Evolutionary conservation across 2,329 filamentous ascomycete species (phyloP).

Genomic region (Sodiomyces alkalinus): DNA sequence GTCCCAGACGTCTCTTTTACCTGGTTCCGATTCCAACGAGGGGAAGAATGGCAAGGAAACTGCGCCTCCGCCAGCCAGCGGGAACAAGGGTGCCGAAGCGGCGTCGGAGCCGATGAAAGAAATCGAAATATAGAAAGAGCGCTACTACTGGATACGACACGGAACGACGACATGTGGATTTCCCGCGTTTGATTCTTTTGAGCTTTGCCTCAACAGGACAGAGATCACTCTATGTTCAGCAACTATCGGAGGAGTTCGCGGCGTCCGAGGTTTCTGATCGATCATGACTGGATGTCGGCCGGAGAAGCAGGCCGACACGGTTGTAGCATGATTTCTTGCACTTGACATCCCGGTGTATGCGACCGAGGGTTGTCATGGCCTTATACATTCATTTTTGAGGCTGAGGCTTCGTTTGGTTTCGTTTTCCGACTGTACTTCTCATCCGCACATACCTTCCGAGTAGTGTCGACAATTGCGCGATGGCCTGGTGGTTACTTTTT

Average conservation of each 20-base stretch:
- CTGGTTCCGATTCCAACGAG: conserved; percentile 18
- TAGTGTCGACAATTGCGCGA: too few relatives aligned
- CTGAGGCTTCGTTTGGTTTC: too few relatives aligned
- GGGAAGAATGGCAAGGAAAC: conserved; percentile 23
- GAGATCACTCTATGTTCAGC: conserved; percentile 6
- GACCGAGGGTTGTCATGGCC: too few relatives aligned
- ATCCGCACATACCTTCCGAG: too few relatives aligned
- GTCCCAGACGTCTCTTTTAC: conserved; percentile 15
- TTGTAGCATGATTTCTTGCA: too few relatives aligned
- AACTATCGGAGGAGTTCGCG: conserved; percentile 9
- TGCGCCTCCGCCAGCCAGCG: conserved; percentile 15
- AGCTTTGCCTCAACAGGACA: conserved; percentile 4
- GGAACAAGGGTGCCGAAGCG: conserved; percentile 27
- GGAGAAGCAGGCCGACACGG: too few relatives aligned
- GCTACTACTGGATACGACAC: conserved; percentile 11
- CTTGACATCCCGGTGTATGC: too few relatives aligned
- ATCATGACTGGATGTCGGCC: conserved; percentile 7
- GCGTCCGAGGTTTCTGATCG: conserved; percentile 8
- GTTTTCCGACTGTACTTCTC: too few relatives aligned
- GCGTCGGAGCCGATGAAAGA: conserved; percentile 42
- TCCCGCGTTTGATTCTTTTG: conserved; percentile 7
- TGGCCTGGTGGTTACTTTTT: too few relatives aligned
- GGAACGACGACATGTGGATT: conserved; percentile 11
- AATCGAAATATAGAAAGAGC: conserved; percentile 39
- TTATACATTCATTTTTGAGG: too few relatives aligned